Base-by-base conservation (phyloP, 257 asterid genomes). In the Agastache rugosa region DNA sequence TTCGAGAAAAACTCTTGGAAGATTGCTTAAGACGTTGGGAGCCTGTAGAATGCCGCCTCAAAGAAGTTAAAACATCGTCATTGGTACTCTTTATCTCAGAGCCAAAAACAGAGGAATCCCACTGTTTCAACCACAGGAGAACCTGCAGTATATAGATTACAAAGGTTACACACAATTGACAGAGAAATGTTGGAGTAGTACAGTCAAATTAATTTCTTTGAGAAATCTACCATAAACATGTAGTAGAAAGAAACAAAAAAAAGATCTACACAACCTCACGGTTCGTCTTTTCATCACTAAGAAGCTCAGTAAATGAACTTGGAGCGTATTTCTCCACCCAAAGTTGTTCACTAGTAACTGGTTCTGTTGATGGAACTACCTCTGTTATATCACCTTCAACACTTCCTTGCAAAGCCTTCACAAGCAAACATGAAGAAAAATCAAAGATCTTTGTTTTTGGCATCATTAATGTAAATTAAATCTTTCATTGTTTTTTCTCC, bases 301-400 rank as follows among this genome's bases (percentile, higher is more conserved):
- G 98, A 80, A 95, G 99, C 88, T 95, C 99, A 11, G 91, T 90
- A 84, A 95, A 95, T 48, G 98, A 87, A 76, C 86, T 92, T 64
- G 99, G 99, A 77, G 99, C 91, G 82, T 92, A 95, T 71, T 91
- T 95, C 80, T 95, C 96, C 77, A 95, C 99, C 99, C 99, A 95
- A 75, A 92, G 99, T 80, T 89, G 81, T 77, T 92, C 96, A 55
- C 48, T 83, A 62, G 72, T 73, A 68, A 84, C 83, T 67, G 87
- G 77, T 76, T 73, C 81, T 72, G 80, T 71, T 65, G 87, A 72
- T 69, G 81, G 72, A 59, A 39, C 85, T 62, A 73, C 79, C 70
- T 78, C 88, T 70, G 69, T 80, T 23, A 78, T 79, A 79, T 77
- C 80, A 76, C 79, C 81, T 67, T 86, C 92, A 74, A 63, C 81